Percentiles rank a stretch among this genome's conserved stretches.
These are phyloP conservation scores for Heracleum sosnowskyi DNA, from an alignment of 129 eudicot species.

Conservation along the genomic window DNA sequence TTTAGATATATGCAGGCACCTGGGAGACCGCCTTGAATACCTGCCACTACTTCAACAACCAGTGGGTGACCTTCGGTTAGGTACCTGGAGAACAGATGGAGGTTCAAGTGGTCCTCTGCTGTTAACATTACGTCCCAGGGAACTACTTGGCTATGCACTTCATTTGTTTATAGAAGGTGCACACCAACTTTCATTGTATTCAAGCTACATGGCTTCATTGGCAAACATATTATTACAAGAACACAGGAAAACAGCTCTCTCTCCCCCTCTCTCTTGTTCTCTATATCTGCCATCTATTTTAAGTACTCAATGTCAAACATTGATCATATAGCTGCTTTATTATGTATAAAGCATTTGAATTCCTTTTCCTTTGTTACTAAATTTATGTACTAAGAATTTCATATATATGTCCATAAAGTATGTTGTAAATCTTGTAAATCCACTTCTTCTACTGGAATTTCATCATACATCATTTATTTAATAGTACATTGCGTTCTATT, in stretches of 20 bases:
- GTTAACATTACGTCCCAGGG: constrained; percentile 32
- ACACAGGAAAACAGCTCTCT: not conserved
- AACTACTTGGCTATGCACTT: constrained; percentile 45
- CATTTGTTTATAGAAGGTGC: constrained; percentile 44
- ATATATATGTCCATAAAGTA: no score
- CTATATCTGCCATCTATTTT: no score
- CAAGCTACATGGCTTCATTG: not conserved
- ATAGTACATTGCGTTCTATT: not conserved
- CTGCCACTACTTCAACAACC: constrained; percentile 56
- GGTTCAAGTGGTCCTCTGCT: constrained; percentile 28
- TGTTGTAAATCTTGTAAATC: not conserved
- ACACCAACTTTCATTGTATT: not conserved
- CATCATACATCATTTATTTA: not conserved
- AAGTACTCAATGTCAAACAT: not conserved
- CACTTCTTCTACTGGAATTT: not conserved
- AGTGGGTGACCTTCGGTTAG: constrained; percentile 44
- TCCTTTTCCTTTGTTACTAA: not conserved
- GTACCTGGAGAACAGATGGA: constrained; percentile 50
- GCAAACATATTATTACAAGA: not conserved
- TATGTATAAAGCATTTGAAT: not conserved
- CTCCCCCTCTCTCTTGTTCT: not conserved
- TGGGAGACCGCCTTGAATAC: constrained; percentile 30
- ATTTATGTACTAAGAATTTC: not conserved
- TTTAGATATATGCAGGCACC: constrained; percentile 57
- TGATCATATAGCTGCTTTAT: not conserved